phyloP scores from a whole-genome alignment of 306 rosid species.

The Quercus gilva region DNA sequence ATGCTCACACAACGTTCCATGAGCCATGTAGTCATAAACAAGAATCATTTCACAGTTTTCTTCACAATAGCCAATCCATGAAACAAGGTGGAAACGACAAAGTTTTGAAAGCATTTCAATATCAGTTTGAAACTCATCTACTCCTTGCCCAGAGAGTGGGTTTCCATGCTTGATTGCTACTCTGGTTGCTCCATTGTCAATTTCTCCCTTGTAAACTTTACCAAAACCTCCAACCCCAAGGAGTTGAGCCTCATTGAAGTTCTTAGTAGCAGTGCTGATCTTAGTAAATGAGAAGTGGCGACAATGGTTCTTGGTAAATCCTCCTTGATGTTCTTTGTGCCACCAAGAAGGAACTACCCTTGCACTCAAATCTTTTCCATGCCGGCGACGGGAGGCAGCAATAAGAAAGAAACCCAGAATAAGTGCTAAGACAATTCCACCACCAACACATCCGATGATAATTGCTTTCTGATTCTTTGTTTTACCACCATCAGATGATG shows the following conservation, averaged over 20 bases:
- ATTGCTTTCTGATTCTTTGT: slow-evolving; percentile 43
- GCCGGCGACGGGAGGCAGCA: background rate
- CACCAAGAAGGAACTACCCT: background rate
- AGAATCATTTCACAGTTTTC: slow-evolving; percentile 94
- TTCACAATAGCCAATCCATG: slow-evolving; percentile 84
- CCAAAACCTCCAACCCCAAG: slow-evolving; percentile 98
- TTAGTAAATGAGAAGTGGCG: too few relatives aligned
- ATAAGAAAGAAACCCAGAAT: slow-evolving; percentile 54
- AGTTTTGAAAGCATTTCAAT: slow-evolving; percentile 98
- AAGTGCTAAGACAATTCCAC: slow-evolving; percentile 59
- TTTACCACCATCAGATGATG: slow-evolving; percentile 38
- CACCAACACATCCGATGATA: slow-evolving; percentile 58
- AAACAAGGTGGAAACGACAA: slow-evolving; percentile 93
- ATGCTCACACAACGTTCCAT: slow-evolving; percentile 92
- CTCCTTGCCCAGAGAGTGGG: slow-evolving; percentile 83
- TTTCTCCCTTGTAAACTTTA: slow-evolving; percentile 84
- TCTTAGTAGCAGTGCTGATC: too few relatives aligned
- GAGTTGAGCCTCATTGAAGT: slow-evolving; percentile 44
- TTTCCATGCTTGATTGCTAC: slow-evolving; percentile 76
- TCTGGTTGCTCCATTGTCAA: slow-evolving; percentile 65
- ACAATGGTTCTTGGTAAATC: background rate
- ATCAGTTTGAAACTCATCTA: slow-evolving; percentile 95
- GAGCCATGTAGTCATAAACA: slow-evolving; percentile 87
- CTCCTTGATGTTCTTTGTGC: slow-evolving; percentile 19
- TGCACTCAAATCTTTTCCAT: too few relatives aligned